Conservation (phyloP, 2,329 filamentous ascomycete genomes). For the Paramyrothecium sp. region DNA sequence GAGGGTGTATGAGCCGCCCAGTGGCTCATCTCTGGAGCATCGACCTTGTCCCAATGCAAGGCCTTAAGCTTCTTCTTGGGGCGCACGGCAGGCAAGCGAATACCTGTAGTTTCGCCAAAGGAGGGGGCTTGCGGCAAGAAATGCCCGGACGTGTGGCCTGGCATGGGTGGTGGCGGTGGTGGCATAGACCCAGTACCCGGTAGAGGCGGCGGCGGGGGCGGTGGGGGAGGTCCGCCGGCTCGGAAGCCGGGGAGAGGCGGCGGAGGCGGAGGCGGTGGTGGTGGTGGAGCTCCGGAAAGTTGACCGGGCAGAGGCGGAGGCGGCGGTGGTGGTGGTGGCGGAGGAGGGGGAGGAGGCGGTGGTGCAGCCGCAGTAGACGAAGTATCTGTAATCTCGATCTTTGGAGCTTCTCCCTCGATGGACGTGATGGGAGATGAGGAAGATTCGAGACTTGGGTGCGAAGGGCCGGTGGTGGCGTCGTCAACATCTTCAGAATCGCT, state of each 20-base stretch:
- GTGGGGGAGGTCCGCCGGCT: constrained; percentile 37
- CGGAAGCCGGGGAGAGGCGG: constrained; percentile 39
- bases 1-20: constrained; percentile 88
- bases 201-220: constrained; percentile 45
- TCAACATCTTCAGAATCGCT: constrained; percentile 72
- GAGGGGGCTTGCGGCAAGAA: constrained; percentile 68
- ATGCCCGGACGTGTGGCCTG: constrained; percentile 70
- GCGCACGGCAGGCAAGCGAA: constrained; percentile 75
- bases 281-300: constrained; percentile 24
- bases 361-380: constrained; percentile 31
- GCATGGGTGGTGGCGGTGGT: constrained; percentile 62
- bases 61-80: constrained; percentile 99
- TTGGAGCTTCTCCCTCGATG: constrained; percentile 57
- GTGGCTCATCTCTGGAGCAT: constrained; percentile 85
- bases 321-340: constrained; percentile 25
- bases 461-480: constrained; percentile 69
- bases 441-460: constrained; percentile 72
- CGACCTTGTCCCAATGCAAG: constrained; percentile 98
- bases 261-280: constrained; percentile 35
- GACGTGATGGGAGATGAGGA: constrained; percentile 67
- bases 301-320: constrained; percentile 38
- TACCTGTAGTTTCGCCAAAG: constrained; percentile 51
- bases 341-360: constrained; percentile 35
- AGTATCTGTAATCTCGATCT: constrained; percentile 54
- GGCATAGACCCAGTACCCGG: constrained; percentile 43